Evolutionary conservation across 2,329 filamentous ascomycete species (phyloP).

Genomic region (Gaeumannomyces tritici): DNA sequence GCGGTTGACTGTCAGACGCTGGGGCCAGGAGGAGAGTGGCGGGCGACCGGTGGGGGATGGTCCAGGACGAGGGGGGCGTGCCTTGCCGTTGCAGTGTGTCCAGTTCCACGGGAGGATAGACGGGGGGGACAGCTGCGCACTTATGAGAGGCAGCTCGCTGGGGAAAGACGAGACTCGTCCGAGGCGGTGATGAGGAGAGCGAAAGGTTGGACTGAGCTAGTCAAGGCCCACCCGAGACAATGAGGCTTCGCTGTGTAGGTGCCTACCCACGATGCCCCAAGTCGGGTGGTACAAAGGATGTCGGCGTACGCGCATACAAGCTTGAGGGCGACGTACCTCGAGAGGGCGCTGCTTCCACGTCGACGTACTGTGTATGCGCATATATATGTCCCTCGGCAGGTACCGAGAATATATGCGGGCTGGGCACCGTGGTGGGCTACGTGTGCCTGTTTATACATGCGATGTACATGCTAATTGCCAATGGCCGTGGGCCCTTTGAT

Average conservation of each 20-base stretch:
- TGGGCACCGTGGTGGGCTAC: not conserved
- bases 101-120: not conserved
- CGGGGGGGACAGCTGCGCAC: not conserved
- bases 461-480: not conserved
- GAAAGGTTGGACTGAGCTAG: not conserved
- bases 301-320: not conserved
- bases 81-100: not conserved
- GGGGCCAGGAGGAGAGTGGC: not conserved
- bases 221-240: not conserved
- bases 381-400: not conserved
- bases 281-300: not conserved
- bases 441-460: not conserved
- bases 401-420: not conserved
- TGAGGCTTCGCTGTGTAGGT: not conserved
- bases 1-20: not conserved
- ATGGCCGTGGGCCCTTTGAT: too few species aligned
- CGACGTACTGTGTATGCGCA: too few species aligned
- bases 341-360: not conserved
- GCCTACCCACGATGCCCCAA: not conserved
- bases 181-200: not conserved
- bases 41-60: not conserved
- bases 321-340: not conserved
- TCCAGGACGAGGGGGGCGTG: not conserved
- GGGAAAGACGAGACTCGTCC: not conserved
- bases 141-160: not conserved